These are phyloP conservation scores for Kluyveromyces siamensis DNA, from an alignment of 805 yeast genomes.

Conservation along the genomic window DNA sequence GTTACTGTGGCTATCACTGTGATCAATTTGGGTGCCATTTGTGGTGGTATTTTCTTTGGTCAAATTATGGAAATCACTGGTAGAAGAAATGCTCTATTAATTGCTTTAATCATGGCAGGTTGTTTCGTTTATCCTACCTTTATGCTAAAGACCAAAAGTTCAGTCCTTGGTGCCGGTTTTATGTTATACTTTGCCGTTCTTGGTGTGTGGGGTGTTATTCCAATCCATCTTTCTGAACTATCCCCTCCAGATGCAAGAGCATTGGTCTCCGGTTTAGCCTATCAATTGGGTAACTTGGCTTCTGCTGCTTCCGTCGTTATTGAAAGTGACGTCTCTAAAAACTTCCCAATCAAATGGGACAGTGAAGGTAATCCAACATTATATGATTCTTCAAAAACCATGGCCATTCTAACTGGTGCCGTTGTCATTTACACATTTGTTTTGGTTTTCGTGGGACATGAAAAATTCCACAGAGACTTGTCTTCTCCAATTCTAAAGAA, in stretches of 20 bases:
- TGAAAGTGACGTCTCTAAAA: slow-evolving; percentile 53
- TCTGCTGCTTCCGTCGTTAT: slow-evolving; percentile 61
- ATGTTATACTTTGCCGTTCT: slow-evolving; percentile 58
- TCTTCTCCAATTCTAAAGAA: slow-evolving; percentile 25
- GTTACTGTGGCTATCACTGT: slow-evolving; percentile 54
- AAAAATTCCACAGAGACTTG: slow-evolving; percentile 35
- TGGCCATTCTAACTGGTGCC: slow-evolving; percentile 61
- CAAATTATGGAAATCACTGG: slow-evolving; percentile 51
- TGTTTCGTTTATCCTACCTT: slow-evolving; percentile 56
- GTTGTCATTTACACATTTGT: slow-evolving; percentile 46
- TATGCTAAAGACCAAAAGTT: slow-evolving; percentile 27
- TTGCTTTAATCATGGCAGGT: slow-evolving; percentile 48
- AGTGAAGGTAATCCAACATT: slow-evolving; percentile 22
- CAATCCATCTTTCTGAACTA: slow-evolving; percentile 56
- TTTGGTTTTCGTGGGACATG: slow-evolving; percentile 49
- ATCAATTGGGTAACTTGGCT: slow-evolving; percentile 64
- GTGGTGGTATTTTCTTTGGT: slow-evolving; percentile 54
- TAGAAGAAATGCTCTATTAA: slow-evolving; percentile 46
- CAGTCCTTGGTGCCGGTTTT: slow-evolving; percentile 51
- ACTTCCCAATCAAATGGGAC: slow-evolving; percentile 41
- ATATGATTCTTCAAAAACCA: slow-evolving; percentile 55
- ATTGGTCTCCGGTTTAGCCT: slow-evolving; percentile 51
- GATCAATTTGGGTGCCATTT: slow-evolving; percentile 57
- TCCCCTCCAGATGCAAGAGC: slow-evolving; percentile 58
- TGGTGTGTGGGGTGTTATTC: slow-evolving; percentile 70